Evolutionary conservation across 495 filamentous ascomycete species (phyloP), one percentile per base, ranked within the genome.

Genomic region (Penicillium simplicissimum): DNA sequence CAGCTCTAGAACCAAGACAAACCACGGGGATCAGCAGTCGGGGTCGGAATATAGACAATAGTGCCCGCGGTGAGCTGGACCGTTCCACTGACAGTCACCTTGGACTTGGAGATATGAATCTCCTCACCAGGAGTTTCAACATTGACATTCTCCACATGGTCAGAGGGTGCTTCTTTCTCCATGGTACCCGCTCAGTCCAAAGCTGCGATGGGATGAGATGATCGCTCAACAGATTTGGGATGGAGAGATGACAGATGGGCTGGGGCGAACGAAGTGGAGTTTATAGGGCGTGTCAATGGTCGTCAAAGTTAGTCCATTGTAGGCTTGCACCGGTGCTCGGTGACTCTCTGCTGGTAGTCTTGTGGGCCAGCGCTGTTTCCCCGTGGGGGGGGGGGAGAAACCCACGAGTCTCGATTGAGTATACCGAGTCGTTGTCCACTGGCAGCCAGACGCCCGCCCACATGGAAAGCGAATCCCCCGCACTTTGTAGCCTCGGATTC

Each of bases 391-490:
- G 19, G 8, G 19, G 3, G 2, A 45, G 17, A 11, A 19, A 13
- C 14, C 17, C 42, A 17, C 8, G 10, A 45, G 19, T 45, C 42
- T 45, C 42, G 9, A 45, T 23, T 7, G 42, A 45, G 42, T 45
- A 23, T 21, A 45, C 42, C 42, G 42, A 23, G 42, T 45, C 4
- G 9, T 23, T 15, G 42, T 45, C 42, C 42, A 34, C 48, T 25
- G n/a, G 14, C 3, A 6, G 3, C 13, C 14, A 33, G 17, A 23
- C 25, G 48, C 48, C 23, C 23, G 48, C 48, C 48, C 48, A 52
- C 48, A 52, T 52, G 48, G 48, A 52, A 52, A 52, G 48, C 15
- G 17, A 52, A 34, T 34, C 48, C 48, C 48, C 48, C 48, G 48
- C 48, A 52, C 48, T 52, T 52, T 52, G 8, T 34, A 14, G 0